Conservation (phyloP, 2,329 filamentous ascomycete species). For the Chrysoporthe deuterocubensis region DNA sequence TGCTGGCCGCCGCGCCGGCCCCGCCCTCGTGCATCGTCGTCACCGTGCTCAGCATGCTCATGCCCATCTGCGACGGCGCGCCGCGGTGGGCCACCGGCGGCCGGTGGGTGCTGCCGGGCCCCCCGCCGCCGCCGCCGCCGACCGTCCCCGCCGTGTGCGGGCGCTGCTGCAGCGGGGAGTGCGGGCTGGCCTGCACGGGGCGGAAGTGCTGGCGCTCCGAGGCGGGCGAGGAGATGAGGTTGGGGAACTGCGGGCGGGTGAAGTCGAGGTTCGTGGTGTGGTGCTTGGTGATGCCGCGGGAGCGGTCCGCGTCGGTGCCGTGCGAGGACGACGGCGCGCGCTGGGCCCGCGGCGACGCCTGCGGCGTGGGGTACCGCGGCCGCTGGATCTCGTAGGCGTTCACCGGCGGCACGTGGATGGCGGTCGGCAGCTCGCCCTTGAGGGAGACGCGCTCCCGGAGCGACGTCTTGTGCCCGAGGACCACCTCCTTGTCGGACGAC, state of each 20-base stretch:
- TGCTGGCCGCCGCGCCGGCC: conserved; percentile 35
- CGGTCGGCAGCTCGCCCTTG: conserved; percentile 55
- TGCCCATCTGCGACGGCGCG: conserved; percentile 57
- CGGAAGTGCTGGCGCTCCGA: conserved; percentile 63
- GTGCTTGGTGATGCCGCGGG: conserved; percentile 38
- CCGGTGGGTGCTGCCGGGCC: conserved; percentile 31
- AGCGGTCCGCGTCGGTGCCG: conserved; percentile 50
- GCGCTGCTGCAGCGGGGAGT: conserved; percentile 65
- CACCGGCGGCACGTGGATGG: conserved; percentile 57
- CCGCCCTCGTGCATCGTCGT: conserved; percentile 45
- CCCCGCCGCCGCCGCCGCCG: not conserved
- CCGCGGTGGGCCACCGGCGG: conserved; percentile 42
- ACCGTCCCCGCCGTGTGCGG: conserved; percentile 57
- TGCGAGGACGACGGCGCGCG: conserved; percentile 52
- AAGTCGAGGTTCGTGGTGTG: conserved; percentile 36
- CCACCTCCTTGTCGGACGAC: conserved; percentile 20
- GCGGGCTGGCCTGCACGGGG: conserved; percentile 64
- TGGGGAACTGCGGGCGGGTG: conserved; percentile 44
- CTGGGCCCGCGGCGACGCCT: conserved; percentile 31
- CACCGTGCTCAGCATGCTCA: conserved; percentile 62
- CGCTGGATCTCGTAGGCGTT: conserved; percentile 42
- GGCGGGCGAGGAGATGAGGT: conserved; percentile 50
- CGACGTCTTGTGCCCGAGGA: conserved; percentile 46
- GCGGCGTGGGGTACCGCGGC: conserved; percentile 31
- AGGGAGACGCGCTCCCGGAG: conserved; percentile 58